A percentile compares a stretch with the other conserved stretches of the same genome.
Conservation (phyloP, 352 stramenopile species). For the Hyaloperonospora brassicae region DNA sequence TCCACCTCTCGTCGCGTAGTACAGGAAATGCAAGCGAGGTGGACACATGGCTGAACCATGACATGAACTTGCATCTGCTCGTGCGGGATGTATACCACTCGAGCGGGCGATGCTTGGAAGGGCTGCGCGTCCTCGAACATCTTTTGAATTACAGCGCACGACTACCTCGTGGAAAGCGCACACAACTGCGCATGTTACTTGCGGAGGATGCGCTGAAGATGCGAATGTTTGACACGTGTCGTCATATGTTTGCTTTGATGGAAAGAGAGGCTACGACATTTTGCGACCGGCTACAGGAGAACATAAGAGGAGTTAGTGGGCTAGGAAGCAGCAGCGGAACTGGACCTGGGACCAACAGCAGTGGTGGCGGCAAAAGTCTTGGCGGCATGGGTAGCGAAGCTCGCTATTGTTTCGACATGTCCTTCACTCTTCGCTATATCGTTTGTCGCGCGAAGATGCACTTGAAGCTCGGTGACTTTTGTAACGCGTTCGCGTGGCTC, state of each 20-base stretch:
- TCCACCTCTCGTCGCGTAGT: conserved; percentile 45
- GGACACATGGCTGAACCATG: conserved; percentile 74
- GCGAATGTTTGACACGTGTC: conserved; percentile 62
- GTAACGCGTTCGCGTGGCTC: conserved; percentile 60
- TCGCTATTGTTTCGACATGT: conserved; percentile 77
- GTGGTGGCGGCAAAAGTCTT: conserved; percentile 49
- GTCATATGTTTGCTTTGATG: conserved; percentile 64
- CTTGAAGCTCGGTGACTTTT: conserved; percentile 41
- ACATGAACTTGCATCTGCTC: conserved; percentile 77
- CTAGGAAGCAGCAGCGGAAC: conserved; percentile 36
- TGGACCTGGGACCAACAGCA: conserved; percentile 36
- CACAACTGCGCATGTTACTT: conserved; percentile 66
- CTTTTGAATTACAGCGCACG: conserved; percentile 64
- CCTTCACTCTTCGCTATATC: conserved; percentile 66
- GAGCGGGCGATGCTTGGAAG: conserved; percentile 71
- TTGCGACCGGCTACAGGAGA: conserved; percentile 63
- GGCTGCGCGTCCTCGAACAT: conserved; percentile 70
- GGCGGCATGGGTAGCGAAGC: conserved; percentile 69
- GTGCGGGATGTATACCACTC: conserved; percentile 72
- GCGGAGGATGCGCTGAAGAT: conserved; percentile 73
- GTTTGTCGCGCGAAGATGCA: conserved; percentile 57
- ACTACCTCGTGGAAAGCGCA: conserved; percentile 70
- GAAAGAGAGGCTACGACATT: conserved; percentile 71
- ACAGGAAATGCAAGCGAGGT: conserved; percentile 58
- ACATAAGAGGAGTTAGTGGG: conserved; percentile 49